Evolutionary conservation across 129 eudicot species (phyloP).

Genomic region (Kitagawia praeruptora): DNA sequence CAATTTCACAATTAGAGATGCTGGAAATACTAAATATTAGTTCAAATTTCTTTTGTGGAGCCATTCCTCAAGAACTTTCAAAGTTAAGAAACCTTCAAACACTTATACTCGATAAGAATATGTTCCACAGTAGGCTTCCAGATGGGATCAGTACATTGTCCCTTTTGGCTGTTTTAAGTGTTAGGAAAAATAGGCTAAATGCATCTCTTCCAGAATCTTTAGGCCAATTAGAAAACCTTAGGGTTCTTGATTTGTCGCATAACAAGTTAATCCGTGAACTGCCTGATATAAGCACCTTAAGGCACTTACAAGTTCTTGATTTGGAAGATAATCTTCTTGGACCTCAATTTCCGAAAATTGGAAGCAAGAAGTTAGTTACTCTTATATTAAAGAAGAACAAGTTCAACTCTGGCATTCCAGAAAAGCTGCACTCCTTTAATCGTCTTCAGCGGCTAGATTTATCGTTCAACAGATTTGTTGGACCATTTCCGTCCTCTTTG

Average conservation of each 20-base stretch:
- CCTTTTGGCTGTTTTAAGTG: constrained; percentile 66
- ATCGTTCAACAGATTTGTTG: constrained; percentile 66
- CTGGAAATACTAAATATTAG: constrained; percentile 70
- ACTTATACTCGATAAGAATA: constrained; percentile 67
- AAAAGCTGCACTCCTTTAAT: constrained; percentile 42
- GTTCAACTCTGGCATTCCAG: constrained; percentile 51
- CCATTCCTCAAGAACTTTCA: constrained; percentile 45
- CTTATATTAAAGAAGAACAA: constrained; percentile 56
- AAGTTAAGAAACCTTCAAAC: constrained; percentile 54
- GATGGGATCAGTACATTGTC: constrained; percentile 43
- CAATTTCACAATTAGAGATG: constrained; percentile 36
- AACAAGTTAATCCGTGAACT: constrained; percentile 61
- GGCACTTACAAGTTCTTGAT: constrained; percentile 58
- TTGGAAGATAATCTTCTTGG: constrained; percentile 57
- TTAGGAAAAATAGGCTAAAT: constrained; percentile 51
- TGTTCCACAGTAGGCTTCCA: constrained; percentile 58
- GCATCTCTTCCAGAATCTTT: constrained; percentile 62
- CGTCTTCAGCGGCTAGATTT: constrained; percentile 62
- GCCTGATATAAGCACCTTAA: constrained; percentile 56
- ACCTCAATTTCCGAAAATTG: constrained; percentile 57
- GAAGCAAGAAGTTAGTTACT: constrained; percentile 36
- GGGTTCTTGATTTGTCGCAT: constrained; percentile 60
- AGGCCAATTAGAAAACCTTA: constrained; percentile 44
- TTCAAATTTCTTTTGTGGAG: constrained; percentile 59
- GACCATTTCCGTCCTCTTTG: constrained; percentile 57